Evolutionary conservation across 768 basidiomycete species (phyloP).

Genomic region (Mycena capillaripes): DNA sequence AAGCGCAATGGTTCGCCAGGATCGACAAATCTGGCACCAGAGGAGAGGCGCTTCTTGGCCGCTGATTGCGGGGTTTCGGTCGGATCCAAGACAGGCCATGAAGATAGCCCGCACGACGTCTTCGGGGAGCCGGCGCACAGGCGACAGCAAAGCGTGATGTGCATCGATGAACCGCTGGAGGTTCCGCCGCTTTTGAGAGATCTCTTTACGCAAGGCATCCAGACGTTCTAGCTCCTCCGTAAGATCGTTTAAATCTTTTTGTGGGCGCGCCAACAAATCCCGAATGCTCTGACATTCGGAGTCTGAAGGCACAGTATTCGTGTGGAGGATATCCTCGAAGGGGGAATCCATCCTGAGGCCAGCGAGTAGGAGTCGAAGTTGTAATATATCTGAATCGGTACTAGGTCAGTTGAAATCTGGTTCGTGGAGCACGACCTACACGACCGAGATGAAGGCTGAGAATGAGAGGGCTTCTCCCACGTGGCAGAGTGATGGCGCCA

Average conservation of each 20-base stretch:
- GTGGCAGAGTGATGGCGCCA: too few species aligned
- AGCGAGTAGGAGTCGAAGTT: too few species aligned
- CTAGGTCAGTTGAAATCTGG: too few species aligned
- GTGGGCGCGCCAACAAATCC: background rate
- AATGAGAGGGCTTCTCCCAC: too few species aligned
- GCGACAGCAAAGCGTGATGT: constrained; percentile 6
- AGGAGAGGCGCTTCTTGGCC: constrained; percentile 2
- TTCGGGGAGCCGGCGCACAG: background rate
- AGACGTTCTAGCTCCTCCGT: background rate
- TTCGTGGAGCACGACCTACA: too few species aligned
- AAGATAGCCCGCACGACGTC: background rate
- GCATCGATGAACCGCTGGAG: background rate
- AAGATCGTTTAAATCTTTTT: background rate
- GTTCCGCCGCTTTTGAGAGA: background rate
- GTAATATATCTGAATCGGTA: too few species aligned
- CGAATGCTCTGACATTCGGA: background rate
- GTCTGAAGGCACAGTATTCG: background rate
- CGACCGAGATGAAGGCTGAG: too few species aligned
- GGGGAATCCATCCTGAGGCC: constrained; percentile 2
- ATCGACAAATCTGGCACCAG: background rate
- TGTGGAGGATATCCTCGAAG: background rate
- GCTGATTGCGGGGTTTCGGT: background rate
- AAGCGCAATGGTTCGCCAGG: background rate
- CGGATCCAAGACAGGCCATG: background rate
- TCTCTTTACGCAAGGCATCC: background rate